These are phyloP conservation scores for Fusarium compactum DNA, from an alignment of 2,329 filamentous ascomycete species.

Conservation along the genomic window DNA sequence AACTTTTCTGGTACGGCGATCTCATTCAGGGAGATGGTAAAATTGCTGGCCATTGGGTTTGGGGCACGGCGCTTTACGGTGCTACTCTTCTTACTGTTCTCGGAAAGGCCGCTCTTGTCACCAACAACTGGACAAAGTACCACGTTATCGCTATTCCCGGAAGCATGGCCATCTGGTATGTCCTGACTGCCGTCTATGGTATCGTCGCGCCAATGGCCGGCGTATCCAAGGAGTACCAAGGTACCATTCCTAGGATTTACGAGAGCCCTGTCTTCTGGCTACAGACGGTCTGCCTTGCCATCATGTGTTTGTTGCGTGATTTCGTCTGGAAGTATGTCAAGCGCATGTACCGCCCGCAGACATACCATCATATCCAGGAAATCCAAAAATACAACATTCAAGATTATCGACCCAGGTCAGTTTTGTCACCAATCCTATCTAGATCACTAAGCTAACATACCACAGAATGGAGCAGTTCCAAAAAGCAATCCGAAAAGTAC, in stretches of 20 bases:
- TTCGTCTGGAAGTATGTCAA: constrained; percentile 98
- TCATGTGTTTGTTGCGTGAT: constrained; percentile 86
- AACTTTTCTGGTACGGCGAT: constrained; percentile 86
- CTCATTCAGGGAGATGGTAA: constrained; percentile 82
- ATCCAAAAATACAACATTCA: constrained; percentile 99
- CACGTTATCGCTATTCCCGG: constrained; percentile 95
- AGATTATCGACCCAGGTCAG: constrained; percentile 93
- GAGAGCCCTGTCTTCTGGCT: constrained; percentile 89
- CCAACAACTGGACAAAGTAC: constrained; percentile 99
- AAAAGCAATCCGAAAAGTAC: constrained; percentile 97
- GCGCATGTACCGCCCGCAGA: constrained; percentile 95
- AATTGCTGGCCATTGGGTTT: constrained; percentile 94
- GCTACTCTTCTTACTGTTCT: constrained; percentile 93
- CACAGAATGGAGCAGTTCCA: constrained; percentile 98
- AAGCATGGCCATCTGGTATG: constrained; percentile 90
- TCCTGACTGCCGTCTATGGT: constrained; percentile 88
- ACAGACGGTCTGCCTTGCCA: constrained; percentile 83
- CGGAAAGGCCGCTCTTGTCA: constrained; percentile 93
- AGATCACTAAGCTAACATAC: constrained; percentile 17
- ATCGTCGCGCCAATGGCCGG: constrained; percentile 84
- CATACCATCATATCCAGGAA: constrained; percentile 98
- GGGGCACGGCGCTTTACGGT: constrained; percentile 95
- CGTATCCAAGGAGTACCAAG: constrained; percentile 86
- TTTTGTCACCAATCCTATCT: neutral
- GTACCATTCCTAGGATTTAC: constrained; percentile 85